Percentiles rank a stretch among this genome's conserved stretches.
These are phyloP conservation scores for Bacidia gigantensis DNA, from an alignment of 495 filamentous ascomycete genomes.

Conservation along the genomic window DNA sequence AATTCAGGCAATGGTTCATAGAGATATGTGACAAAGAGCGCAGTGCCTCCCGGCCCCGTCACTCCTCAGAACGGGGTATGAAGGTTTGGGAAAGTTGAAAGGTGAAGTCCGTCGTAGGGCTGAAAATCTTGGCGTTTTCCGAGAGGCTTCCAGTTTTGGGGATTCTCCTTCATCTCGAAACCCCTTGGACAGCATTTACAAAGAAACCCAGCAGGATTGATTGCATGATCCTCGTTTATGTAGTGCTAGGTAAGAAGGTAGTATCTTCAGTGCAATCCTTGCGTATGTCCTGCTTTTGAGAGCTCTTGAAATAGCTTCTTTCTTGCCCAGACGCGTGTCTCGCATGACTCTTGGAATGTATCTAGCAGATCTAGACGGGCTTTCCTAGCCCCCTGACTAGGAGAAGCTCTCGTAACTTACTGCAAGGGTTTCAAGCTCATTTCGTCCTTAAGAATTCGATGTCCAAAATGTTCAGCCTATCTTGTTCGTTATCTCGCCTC, in stretches of 20 bases:
- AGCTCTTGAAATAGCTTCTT: background rate
- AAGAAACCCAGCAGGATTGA: no score
- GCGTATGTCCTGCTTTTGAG: background rate
- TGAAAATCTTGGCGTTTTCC: background rate
- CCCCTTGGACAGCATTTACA: no score
- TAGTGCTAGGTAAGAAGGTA: no score
- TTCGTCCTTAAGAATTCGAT: background rate
- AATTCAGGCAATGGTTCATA: constrained; percentile 10
- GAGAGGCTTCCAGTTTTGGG: background rate
- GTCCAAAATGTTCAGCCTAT: background rate
- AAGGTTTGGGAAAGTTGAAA: no score
- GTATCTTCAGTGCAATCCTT: background rate
- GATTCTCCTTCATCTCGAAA: background rate
- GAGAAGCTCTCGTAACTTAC: background rate
- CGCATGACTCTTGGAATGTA: background rate
- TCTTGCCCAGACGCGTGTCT: background rate
- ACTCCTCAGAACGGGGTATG: no score
- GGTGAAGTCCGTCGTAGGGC: no score
- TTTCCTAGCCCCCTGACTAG: background rate
- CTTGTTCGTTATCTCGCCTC: no score
- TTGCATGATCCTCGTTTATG: no score
- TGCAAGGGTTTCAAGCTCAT: background rate
- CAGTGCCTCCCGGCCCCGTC: no score
- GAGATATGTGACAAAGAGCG: background rate
- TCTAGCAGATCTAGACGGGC: background rate